Base-by-base conservation (phyloP, 2,329 filamentous ascomycete genomes). In the Trichoderma lentiforme region DNA sequence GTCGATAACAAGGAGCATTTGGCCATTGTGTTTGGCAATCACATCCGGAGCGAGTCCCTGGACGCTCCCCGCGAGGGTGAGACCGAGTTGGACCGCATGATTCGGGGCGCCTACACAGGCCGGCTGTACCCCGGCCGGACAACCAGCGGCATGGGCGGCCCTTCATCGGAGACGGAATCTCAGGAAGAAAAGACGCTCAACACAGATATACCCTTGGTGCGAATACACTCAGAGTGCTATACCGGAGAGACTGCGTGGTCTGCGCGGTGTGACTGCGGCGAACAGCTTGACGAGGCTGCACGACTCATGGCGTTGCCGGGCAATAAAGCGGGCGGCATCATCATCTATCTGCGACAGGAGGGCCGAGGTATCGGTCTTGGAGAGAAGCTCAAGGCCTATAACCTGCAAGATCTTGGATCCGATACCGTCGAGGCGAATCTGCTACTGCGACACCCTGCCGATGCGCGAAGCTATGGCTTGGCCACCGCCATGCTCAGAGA, bases 211-310 rank as follows among this genome's bases (percentile, higher is more conserved):
- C 93, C 96, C 0, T 85, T 99, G 51, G 95, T 99, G 61, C 89
- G 96, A 71, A 99, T 99, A 79, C 96, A 99, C 81, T 97, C 93
- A 3, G 96, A 99, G 82, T 99, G 96, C 83, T 99, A 99, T 82
- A 99, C 96, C 0, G 96, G 96, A 72, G 96, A 99, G 85, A 99
- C 96, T 1, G 96, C 97, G 1, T 98, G 96, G 96, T 98, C 95
- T 8, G 95, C 96, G 43, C 91, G 96, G 32, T 99, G 96, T 83
- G 96, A 99, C 83, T 99, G 96, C 81, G 96, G 96, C 71, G 96
- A 99, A 83, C 96, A 99, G 81, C 87, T 99, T 2, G 96, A 99
- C 81, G 96, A 99, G 84, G 96, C 96, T 1, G 96, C 95, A 1
- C 89, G 96, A 30, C 84, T 99, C 2, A 99, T 99, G 96, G 92